phyloP scores from a whole-genome alignment of 2,329 filamentous ascomycete genomes.

The Parastagonospora avenae region DNA sequence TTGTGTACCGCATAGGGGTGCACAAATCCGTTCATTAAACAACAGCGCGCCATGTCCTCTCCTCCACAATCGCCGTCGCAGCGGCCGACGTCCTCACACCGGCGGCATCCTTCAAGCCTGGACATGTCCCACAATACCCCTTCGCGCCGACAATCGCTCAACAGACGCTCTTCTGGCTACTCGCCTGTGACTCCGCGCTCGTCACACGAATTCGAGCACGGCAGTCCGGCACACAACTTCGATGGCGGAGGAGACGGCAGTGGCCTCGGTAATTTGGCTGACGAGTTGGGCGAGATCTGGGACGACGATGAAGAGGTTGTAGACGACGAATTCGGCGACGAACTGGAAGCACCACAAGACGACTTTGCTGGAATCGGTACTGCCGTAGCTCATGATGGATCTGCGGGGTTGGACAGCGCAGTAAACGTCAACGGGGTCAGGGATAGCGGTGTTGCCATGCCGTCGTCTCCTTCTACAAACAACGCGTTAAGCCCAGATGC shows the following conservation, averaged over 20 bases:
- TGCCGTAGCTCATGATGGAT: slow-evolving; percentile 43
- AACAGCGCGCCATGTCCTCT: slow-evolving; percentile 42
- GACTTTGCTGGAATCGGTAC: slow-evolving; percentile 33
- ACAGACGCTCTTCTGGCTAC: slow-evolving; percentile 53
- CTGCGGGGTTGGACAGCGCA: slow-evolving; percentile 22
- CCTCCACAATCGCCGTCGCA: slow-evolving; percentile 50
- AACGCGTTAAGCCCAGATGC: slow-evolving; percentile 45
- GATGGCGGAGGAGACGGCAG: slow-evolving; percentile 51
- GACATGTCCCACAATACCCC: slow-evolving; percentile 49
- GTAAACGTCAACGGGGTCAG: slow-evolving; percentile 43
- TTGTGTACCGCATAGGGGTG: background rate
- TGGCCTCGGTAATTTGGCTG: slow-evolving; percentile 77
- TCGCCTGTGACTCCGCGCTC: slow-evolving; percentile 52
- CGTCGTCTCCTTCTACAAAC: slow-evolving; percentile 46
- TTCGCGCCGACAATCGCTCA: slow-evolving; percentile 41
- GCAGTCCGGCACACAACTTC: slow-evolving; percentile 45
- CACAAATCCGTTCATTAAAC: background rate
- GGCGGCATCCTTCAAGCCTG: slow-evolving; percentile 48
- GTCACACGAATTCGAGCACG: slow-evolving; percentile 48
- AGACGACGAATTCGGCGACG: slow-evolving; percentile 48
- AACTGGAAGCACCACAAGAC: slow-evolving; percentile 34
- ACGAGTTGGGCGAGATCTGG: slow-evolving; percentile 77
- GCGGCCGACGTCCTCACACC: slow-evolving; percentile 44
- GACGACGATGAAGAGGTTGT: slow-evolving; percentile 66
- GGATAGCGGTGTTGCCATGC: slow-evolving; percentile 54